Evolutionary conservation across 352 stramenopile species (phyloP).

Genomic region (Thalassiosira ordinaria): DNA sequence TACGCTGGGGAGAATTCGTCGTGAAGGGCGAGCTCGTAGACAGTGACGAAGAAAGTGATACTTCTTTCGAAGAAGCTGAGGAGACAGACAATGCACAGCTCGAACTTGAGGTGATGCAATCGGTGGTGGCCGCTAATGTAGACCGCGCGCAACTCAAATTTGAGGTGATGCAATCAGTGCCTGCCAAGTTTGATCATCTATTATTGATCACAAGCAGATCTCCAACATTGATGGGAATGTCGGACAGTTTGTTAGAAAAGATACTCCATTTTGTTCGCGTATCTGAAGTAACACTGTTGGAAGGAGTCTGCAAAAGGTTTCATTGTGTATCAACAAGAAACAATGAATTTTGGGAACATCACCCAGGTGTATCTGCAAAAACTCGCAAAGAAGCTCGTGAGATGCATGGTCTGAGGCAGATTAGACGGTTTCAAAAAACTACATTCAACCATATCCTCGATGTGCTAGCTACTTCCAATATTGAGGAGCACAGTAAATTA

Average conservation of each 20-base stretch:
- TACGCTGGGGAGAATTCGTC: background rate
- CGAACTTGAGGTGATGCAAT: slow-evolving; percentile 4
- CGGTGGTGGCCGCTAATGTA: background rate
- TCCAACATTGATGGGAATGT: background rate
- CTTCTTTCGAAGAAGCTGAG: background rate
- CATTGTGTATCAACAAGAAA: background rate
- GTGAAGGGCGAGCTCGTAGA: background rate
- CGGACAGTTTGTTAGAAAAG: background rate
- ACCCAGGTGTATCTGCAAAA: background rate
- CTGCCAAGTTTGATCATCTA: too few relatives aligned
- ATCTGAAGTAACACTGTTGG: background rate
- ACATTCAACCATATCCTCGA: too few relatives aligned
- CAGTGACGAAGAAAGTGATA: slow-evolving; percentile 2
- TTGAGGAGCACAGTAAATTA: background rate
- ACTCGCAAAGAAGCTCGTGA: too few relatives aligned
- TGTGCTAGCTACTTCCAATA: too few relatives aligned
- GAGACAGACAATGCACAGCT: background rate
- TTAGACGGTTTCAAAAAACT: too few relatives aligned
- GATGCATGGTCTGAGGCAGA: too few relatives aligned
- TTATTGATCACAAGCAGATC: too few relatives aligned
- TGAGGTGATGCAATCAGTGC: too few relatives aligned
- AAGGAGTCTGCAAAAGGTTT: background rate
- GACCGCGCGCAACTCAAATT: background rate
- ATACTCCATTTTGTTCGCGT: background rate
- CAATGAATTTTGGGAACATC: background rate